phyloP scores from a whole-genome alignment of 2,329 filamentous ascomycete genomes.

The Zymoseptoria ardabiliae region DNA sequence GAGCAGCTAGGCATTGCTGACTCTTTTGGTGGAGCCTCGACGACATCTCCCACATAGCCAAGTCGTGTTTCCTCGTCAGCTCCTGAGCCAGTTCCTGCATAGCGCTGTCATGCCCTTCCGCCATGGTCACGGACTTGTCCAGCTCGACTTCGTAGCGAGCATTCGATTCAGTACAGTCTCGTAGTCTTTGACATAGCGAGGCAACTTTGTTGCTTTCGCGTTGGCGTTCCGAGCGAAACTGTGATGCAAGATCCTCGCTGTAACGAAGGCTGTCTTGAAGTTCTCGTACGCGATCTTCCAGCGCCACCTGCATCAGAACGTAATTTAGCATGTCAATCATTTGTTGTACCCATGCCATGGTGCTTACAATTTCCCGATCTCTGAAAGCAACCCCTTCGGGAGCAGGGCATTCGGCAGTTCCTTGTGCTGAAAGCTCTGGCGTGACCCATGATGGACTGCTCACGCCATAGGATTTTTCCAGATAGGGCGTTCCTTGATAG shows the following conservation, averaged over 20 bases:
- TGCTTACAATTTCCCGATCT: conserved; percentile 20
- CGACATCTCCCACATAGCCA: neutral
- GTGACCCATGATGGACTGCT: neutral
- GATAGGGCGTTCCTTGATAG: neutral
- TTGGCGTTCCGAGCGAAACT: conserved; percentile 1
- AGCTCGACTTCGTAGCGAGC: neutral
- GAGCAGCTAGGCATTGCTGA: conserved; percentile 6
- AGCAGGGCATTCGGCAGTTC: neutral
- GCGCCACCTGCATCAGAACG: conserved; percentile 1
- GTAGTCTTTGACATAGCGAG: neutral
- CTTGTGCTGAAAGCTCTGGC: neutral
- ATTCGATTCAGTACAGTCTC: neutral
- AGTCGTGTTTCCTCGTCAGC: neutral
- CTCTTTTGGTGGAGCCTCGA: conserved; percentile 3
- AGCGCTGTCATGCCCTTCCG: no score
- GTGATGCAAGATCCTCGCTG: conserved; percentile 8
- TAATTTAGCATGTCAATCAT: neutral
- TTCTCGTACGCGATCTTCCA: conserved; percentile 15
- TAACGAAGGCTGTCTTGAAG: conserved; percentile 10
- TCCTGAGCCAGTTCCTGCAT: neutral
- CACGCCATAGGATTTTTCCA: neutral
- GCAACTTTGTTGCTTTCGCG: neutral
- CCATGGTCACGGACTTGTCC: neutral
- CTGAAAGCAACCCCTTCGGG: conserved; percentile 21
- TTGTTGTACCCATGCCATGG: neutral